A percentile compares a stretch with the other conserved stretches of the same genome.
phyloP scores from a whole-genome alignment of 805 yeast genomes.

The Nakazawaea ishiwadae region DNA sequence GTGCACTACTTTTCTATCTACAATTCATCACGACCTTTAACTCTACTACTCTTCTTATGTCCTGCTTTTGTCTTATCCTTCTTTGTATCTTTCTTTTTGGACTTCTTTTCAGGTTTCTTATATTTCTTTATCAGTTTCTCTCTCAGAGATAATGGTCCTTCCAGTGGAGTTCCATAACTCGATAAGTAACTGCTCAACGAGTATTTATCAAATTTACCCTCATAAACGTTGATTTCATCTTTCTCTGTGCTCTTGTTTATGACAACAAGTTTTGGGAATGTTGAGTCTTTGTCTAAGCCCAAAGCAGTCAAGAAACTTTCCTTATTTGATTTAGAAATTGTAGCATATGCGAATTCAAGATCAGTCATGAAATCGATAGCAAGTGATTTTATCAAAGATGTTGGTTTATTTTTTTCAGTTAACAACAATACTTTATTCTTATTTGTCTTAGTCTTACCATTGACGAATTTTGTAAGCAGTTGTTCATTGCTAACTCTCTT shows the following conservation, averaged over 20 bases:
- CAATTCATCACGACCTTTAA: slow-evolving; percentile 5
- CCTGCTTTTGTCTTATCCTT: too few species aligned
- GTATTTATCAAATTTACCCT: slow-evolving; percentile 27
- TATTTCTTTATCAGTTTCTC: slow-evolving; percentile 19
- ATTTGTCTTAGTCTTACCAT: slow-evolving; percentile 13
- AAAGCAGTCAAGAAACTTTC: slow-evolving; percentile 14
- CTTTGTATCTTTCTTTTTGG: slow-evolving; percentile 12
- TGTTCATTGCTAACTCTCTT: slow-evolving; percentile 38
- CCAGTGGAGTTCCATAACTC: slow-evolving; percentile 26
- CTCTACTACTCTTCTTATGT: too few species aligned
- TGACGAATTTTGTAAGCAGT: slow-evolving; percentile 26
- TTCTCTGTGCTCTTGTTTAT: slow-evolving; percentile 16
- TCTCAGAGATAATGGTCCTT: slow-evolving; percentile 28
- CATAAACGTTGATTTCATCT: slow-evolving; percentile 15
- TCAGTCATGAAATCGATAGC: slow-evolving; percentile 63
- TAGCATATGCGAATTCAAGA: slow-evolving; percentile 43
- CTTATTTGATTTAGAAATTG: slow-evolving; percentile 24
- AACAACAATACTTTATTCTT: slow-evolving; percentile 46
- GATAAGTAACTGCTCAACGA: slow-evolving; percentile 27
- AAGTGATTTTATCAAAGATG: slow-evolving; percentile 57
- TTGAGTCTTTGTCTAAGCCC: slow-evolving; percentile 12
- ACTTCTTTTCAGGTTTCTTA: slow-evolving; percentile 15
- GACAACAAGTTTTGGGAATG: slow-evolving; percentile 21
- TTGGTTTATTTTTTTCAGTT: slow-evolving; percentile 41
- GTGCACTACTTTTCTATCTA: neutral